Conservation (phyloP, 148 eudicot species). For the Cornus kousa region DNA sequence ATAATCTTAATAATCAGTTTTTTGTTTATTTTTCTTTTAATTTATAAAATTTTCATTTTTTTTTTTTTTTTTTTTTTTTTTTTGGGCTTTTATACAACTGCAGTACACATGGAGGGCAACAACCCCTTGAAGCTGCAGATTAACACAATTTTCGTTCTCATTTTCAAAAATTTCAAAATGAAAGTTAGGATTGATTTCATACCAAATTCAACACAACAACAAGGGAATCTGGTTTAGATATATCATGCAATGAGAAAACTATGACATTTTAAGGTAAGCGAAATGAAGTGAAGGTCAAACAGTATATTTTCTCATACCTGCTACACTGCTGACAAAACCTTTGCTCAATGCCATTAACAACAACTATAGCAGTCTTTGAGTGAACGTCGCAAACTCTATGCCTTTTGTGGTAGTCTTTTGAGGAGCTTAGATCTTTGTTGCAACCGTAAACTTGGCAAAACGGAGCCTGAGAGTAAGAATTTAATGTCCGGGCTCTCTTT, state of each 20-base stretch:
- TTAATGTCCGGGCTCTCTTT: conserved; percentile 31
- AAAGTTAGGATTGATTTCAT: neutral
- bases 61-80: no score
- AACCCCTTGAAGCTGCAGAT: neutral
- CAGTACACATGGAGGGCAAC: neutral
- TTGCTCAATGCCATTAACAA: conserved; percentile 46
- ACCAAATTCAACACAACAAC: neutral
- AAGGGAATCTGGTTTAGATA: neutral
- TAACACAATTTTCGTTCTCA: no score
- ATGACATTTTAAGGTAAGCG: neutral
- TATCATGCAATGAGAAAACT: neutral
- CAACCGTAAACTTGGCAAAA: conserved; percentile 50
- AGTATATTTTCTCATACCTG: conserved; percentile 27
- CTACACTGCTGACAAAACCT: conserved; percentile 63
- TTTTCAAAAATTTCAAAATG: neutral
- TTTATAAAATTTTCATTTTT: no score
- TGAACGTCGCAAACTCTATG: conserved; percentile 53
- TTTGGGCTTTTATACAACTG: neutral
- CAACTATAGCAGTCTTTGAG: conserved; percentile 41
- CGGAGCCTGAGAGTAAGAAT: conserved; percentile 15
- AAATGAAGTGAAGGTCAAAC: neutral
- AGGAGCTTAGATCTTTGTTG: conserved; percentile 40
- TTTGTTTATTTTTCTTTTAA: no score
- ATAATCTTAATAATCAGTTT: no score
- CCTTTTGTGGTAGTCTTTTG: conserved; percentile 44